Conservation (phyloP, 768 basidiomycete species). For the Xerocomus spinulosus region DNA sequence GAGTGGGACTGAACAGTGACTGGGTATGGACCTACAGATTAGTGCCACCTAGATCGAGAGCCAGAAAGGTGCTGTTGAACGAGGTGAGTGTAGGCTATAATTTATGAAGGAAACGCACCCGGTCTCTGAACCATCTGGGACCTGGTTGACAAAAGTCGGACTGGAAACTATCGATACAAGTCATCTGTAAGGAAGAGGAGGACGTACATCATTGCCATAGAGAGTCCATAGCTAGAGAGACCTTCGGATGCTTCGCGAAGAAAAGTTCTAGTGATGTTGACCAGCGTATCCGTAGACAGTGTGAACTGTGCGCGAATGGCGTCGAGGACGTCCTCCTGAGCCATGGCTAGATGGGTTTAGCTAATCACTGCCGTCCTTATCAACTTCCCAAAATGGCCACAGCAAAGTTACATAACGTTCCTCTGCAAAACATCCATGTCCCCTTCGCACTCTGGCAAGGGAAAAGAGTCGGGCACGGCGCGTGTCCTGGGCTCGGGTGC, state of each 20-base stretch:
- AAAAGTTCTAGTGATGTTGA: slow-evolving; percentile 73
- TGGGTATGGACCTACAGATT: slow-evolving; percentile 68
- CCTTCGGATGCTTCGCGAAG: slow-evolving; percentile 76
- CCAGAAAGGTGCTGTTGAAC: slow-evolving; percentile 77
- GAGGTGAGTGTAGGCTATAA: slow-evolving; percentile 5
- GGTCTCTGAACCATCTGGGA: slow-evolving; percentile 89
- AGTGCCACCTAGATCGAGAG: slow-evolving; percentile 95
- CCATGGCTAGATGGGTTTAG: background rate
- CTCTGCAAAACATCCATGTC: slow-evolving; percentile 37
- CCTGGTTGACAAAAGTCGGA: slow-evolving; percentile 92
- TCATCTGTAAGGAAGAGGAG: background rate
- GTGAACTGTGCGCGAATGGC: slow-evolving; percentile 71
- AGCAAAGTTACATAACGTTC: slow-evolving; percentile 20
- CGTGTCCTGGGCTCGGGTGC: slow-evolving; percentile 88
- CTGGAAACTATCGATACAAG: slow-evolving; percentile 34
- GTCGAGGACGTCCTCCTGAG: slow-evolving; percentile 48
- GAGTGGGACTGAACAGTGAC: background rate
- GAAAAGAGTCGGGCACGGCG: slow-evolving; percentile 84
- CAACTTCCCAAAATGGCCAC: slow-evolving; percentile 9
- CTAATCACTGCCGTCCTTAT: slow-evolving; percentile 3
- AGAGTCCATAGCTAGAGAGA: slow-evolving; percentile 62
- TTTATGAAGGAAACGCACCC: slow-evolving; percentile 52
- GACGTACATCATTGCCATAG: slow-evolving; percentile 90
- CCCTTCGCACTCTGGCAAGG: slow-evolving; percentile 41
- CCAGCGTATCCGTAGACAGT: slow-evolving; percentile 55